Base-by-base conservation (phyloP, 169 alveolate species). In the Theileria sp. region DNA sequence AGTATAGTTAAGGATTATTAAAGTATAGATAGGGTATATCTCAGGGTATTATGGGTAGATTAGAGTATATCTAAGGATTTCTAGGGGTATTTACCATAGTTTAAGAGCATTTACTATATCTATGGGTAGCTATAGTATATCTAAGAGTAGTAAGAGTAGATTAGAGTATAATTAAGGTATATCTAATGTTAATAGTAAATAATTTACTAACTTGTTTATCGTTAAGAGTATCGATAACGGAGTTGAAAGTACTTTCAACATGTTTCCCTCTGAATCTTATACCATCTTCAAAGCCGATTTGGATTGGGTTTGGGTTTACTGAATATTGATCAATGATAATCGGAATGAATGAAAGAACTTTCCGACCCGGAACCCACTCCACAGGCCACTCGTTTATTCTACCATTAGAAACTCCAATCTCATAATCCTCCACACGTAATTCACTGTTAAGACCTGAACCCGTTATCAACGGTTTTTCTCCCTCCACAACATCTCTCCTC, bases 241-340 rank as follows among this genome's bases (percentile, higher is more conserved):
- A 87, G 84, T 91, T 91, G 76, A 91, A 91, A 23, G 88, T 87
- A 28, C 85, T 86, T 28, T 91, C 93, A 5, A 91, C 94, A 71
- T 87, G 69, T 68, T 91, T 91, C 17, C 94, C 94, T 58, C 92
- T 75, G 64, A 91, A 91, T 25, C 81, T 83, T 62, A 91, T 84
- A 30, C 90, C 75, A 38, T 91, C 94, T 77, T 91, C 94, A 66
- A 87, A 91, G 2, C 94, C 94, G 66, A 91, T 68, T 75, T 91
- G 94, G 32, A 91, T 80, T 36, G 94, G 94, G 17, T 91, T 79
- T 26, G 94, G 94, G 62, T 83, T 83, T 62, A 86, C 76, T n/a
- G 94, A 87, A 79, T 81, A 87, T 64, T 91, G 91, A 69, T 91
- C 94, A 26, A 91, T 75, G 66, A 91, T 58, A 12, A 91, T 88